A percentile compares a stretch with the other conserved stretches of the same genome.
Conservation (phyloP, 192 early-diverging fungal genomes). For the Anaeromyces robustus region DNA sequence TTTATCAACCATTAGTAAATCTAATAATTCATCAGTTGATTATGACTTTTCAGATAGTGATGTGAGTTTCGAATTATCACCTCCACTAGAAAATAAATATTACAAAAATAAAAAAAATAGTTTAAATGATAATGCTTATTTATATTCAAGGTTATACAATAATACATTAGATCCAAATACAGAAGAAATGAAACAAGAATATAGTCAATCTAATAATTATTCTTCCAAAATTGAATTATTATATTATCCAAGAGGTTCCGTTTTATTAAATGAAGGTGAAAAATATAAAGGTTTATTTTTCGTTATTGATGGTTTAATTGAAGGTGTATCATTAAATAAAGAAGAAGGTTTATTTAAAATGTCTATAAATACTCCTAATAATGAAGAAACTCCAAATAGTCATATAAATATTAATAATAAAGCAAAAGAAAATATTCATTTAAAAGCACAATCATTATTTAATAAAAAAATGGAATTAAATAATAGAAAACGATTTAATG, state of each 20-base stretch:
- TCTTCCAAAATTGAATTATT: conserved; percentile 14
- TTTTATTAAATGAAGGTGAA: conserved; percentile 70
- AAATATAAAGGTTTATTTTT: conserved; percentile 73
- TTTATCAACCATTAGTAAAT: too few relatives aligned
- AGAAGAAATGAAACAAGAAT: not conserved
- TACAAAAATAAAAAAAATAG: too few relatives aligned
- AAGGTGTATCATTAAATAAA: conserved; percentile 12
- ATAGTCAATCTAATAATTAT: not conserved
- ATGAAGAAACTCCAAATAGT: not conserved
- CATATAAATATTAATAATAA: not conserved
- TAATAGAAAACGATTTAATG: not conserved
- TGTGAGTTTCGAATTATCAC: too few relatives aligned
- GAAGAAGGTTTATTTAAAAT: not conserved
- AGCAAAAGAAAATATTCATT: not conserved
- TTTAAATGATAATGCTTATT: too few relatives aligned
- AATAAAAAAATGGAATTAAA: not conserved
- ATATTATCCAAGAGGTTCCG: conserved; percentile 53
- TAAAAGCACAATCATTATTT: not conserved
- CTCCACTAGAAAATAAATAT: too few relatives aligned
- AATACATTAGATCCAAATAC: too few relatives aligned
- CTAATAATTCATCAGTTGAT: too few relatives aligned
- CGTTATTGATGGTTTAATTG: conserved; percentile 78
- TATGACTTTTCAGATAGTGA: too few relatives aligned
- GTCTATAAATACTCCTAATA: not conserved
- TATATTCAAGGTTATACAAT: too few relatives aligned